phyloP scores from a whole-genome alignment of 2,329 filamentous ascomycete species.

The Scedosporium boydii region DNA sequence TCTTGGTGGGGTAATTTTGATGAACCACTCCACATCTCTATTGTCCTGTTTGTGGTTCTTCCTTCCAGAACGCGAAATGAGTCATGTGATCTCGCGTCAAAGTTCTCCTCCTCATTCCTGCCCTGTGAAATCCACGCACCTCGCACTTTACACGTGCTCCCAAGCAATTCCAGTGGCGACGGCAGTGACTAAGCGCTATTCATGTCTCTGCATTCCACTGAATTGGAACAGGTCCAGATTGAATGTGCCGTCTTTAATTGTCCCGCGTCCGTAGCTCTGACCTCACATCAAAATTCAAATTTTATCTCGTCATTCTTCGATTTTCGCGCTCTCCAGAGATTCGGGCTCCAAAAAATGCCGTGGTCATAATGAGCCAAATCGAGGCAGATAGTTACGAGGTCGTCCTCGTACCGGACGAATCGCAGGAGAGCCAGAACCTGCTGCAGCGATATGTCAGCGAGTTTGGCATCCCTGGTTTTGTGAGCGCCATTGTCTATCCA shows the following conservation, averaged over 20 bases:
- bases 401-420: background rate
- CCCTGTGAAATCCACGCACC: no score
- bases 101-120: background rate
- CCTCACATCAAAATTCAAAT: no score
- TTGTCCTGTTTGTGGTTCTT: background rate
- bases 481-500: background rate
- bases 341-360: background rate
- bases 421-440: constrained; percentile 1
- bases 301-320: no score
- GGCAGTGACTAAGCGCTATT: background rate
- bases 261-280: no score
- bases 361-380: background rate
- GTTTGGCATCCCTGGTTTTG: constrained; percentile 1
- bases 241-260: background rate
- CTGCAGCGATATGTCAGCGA: background rate
- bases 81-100: background rate
- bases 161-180: no score
- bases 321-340: no score
- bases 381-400: background rate
- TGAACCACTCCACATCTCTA: no score
- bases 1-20: no score
- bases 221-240: background rate
- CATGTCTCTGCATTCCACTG: background rate
- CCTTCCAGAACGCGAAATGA: background rate
- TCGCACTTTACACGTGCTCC: no score